phyloP scores from a whole-genome alignment of 257 asterid species.

The Scutellaria galericulata region DNA sequence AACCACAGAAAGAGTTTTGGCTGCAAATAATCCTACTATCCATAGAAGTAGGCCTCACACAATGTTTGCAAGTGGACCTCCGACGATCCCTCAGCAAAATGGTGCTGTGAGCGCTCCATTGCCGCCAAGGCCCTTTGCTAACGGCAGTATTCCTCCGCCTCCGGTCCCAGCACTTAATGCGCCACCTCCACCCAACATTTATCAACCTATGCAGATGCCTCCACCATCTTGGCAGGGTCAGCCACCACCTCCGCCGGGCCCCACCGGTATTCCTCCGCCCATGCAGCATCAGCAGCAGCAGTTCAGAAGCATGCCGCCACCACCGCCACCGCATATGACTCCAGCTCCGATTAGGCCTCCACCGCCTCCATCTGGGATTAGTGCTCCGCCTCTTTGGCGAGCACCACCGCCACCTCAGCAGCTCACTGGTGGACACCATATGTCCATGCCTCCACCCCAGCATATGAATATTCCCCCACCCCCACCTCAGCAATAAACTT shows the following conservation, averaged over 20 bases:
- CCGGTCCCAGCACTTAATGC: conserved; percentile 58
- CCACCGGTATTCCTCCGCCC: conserved; percentile 53
- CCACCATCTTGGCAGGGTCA: conserved; percentile 81
- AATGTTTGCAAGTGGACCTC: conserved; percentile 97
- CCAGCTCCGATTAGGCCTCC: conserved; percentile 65
- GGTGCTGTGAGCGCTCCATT: conserved; percentile 52
- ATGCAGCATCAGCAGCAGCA: conserved; percentile 47
- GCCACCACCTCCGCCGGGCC: conserved; percentile 50
- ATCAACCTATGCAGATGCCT: conserved; percentile 72
- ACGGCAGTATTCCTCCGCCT: conserved; percentile 69
- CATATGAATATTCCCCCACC: conserved; percentile 39
- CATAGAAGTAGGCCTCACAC: conserved; percentile 92
- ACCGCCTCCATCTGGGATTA: conserved; percentile 74
- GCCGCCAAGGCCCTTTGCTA: conserved; percentile 79
- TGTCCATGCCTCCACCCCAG: conserved; percentile 66
- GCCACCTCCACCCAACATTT: conserved; percentile 63
- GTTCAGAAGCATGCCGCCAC: conserved; percentile 80
- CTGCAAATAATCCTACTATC: conserved; percentile 81
- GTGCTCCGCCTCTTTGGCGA: conserved; percentile 69
- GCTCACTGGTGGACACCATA: conserved; percentile 55
- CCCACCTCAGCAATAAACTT: conserved; percentile 48
- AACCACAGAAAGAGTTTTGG: conserved; percentile 83
- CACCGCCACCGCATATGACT: conserved; percentile 57
- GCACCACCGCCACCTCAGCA: conserved; percentile 91
- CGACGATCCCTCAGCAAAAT: conserved; percentile 67